Base-by-base conservation (phyloP, 1,284 basidiomycete species). In the Grifola frondosa region DNA sequence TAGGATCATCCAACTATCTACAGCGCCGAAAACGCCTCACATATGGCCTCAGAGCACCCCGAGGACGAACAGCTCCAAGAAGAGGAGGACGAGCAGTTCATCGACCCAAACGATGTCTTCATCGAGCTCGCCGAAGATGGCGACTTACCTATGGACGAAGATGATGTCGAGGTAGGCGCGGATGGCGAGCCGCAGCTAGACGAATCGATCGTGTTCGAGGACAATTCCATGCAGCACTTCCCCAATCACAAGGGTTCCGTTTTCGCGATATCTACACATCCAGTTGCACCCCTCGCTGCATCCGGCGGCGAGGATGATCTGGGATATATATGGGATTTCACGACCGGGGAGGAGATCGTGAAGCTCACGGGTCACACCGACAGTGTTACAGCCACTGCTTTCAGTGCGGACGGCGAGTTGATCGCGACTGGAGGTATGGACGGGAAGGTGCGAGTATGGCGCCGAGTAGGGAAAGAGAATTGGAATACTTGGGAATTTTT, bases 371-470 rank as follows among this genome's bases (percentile, higher is more conserved):
- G 96, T 1, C 96, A 99, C 67, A 83, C 83, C 6, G 97, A 99
- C 64, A 95, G 91, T 54, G 92, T 99, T 30, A 86, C 87, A 4
- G 76, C 77, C 39, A 79, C 80, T 1, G 85, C 77, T 30, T 99
- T 91, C 77, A 96, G 83, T 61, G 61, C 72, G 4, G 93, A 97
- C 61, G 96, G 97, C 9, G 86, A 96, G 65, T 77, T 96, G 75
- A 78, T 96, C 45, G 86, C 96, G 11, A 97, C 94, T 0, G 96
- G 93, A 15, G 95, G 96, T 1, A 97, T 99, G 92, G 96, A 99
- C 61, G 96, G 97, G 8, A 86, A 83, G 59, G 85, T 98, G 17
- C 77, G 93, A 50, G 73, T 99, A 44, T 99, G 95, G 95, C 73
- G 85, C 62, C 76, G 88, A 57, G 85, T 91, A 11, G 83, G 81